Conservation (phyloP, 1,139 yeast species). For the Sugiyamaella novakii region DNA sequence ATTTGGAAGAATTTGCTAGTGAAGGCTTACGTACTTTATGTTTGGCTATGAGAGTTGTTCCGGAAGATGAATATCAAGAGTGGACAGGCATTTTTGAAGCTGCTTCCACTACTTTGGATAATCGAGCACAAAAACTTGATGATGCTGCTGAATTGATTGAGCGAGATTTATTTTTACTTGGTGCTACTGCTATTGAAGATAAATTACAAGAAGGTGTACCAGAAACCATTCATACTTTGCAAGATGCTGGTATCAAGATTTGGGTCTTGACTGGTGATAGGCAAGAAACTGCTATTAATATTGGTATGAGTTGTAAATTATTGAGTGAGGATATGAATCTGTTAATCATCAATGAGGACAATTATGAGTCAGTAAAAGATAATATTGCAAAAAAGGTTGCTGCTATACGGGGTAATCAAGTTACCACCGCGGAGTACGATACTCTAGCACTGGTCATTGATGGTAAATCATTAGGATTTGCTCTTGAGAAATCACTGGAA, state of each 20-base stretch:
- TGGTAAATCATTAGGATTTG: constrained; percentile 85
- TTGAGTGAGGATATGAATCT: constrained; percentile 95
- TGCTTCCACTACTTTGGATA: constrained; percentile 79
- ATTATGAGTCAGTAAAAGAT: constrained; percentile 67
- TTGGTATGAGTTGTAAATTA: constrained; percentile 96
- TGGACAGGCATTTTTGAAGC: constrained; percentile 67
- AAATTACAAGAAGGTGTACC: constrained; percentile 98
- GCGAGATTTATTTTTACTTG: constrained; percentile 72
- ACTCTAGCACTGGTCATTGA: constrained; percentile 90
- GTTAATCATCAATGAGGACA: constrained; percentile 83
- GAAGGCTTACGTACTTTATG: constrained; percentile 95
- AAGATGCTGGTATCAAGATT: constrained; percentile 92
- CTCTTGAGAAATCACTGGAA: constrained; percentile 79
- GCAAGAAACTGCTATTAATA: constrained; percentile 98
- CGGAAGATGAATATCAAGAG: constrained; percentile 71
- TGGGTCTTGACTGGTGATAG: constrained; percentile 99
- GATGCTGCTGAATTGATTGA: constrained; percentile 87
- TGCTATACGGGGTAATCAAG: constrained; percentile 62
- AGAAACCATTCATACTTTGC: constrained; percentile 91
- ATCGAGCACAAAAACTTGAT: constrained; percentile 76
- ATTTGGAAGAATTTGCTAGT: constrained; percentile 94
- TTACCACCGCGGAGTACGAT: constrained; percentile 60
- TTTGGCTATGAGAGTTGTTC: constrained; percentile 79
- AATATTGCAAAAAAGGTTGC: constrained; percentile 74
- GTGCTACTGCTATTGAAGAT: constrained; percentile 99